phyloP scores from a whole-genome alignment of 768 basidiomycete genomes.

The Psilocybe sp. region DNA sequence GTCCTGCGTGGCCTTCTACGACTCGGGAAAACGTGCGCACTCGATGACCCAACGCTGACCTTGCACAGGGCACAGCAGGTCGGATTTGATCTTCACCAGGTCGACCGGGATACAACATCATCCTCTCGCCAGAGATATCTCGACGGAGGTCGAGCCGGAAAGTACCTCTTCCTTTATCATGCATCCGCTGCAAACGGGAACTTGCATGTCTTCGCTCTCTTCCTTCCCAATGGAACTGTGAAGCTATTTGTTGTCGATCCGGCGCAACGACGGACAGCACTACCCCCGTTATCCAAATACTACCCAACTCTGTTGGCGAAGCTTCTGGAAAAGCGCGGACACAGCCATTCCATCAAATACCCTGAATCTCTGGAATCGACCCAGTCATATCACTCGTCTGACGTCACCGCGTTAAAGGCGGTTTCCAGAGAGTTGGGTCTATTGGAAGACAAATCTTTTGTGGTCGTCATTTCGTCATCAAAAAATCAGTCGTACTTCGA shows the following conservation, averaged over 20 bases:
- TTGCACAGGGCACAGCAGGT: slow-evolving; percentile 79
- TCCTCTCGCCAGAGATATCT: slow-evolving; percentile 71
- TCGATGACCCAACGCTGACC: slow-evolving; percentile 63
- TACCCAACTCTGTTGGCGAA: slow-evolving; percentile 66
- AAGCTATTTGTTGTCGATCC: slow-evolving; percentile 90
- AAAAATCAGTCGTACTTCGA: slow-evolving; percentile 88
- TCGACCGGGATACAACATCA: slow-evolving; percentile 60
- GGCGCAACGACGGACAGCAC: slow-evolving; percentile 80
- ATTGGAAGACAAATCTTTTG: slow-evolving; percentile 69
- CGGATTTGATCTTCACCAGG: slow-evolving; percentile 81
- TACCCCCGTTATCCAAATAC: slow-evolving; percentile 70
- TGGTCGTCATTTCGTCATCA: slow-evolving; percentile 80
- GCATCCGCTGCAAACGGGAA: slow-evolving; percentile 68
- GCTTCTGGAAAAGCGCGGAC: slow-evolving; percentile 37
- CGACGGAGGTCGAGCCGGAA: slow-evolving; percentile 61
- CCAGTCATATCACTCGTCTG: slow-evolving; percentile 76
- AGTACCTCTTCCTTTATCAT: slow-evolving; percentile 89
- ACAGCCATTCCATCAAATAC: slow-evolving; percentile 57
- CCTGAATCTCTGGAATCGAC: slow-evolving; percentile 57
- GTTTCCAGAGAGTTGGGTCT: slow-evolving; percentile 84
- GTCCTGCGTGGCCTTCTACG: slow-evolving; percentile 76
- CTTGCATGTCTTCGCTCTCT: slow-evolving; percentile 86
- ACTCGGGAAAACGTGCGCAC: slow-evolving; percentile 79
- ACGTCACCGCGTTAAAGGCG: slow-evolving; percentile 77
- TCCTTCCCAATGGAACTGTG: slow-evolving; percentile 66